Evolutionary conservation across 306 rosid genomes (phyloP), one percentile per base, ranked within the genome.

Genomic region (Medicago ruthenica): DNA sequence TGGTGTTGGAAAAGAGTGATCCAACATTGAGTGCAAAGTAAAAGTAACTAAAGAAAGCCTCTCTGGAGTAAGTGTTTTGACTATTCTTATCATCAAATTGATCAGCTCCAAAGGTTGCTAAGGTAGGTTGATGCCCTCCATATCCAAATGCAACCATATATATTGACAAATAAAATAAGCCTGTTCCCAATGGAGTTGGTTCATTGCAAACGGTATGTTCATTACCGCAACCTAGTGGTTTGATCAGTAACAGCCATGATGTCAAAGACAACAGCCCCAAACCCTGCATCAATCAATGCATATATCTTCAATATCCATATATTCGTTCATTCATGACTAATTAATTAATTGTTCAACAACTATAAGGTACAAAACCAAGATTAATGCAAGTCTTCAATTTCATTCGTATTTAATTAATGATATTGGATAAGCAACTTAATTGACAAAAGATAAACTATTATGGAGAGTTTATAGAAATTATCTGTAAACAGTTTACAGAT

Each of bases 81-180:
- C 76, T 67, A 8, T 31, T 74, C 18, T 61, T 82, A 7, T 73
- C 82, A 18, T 83, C 86, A 47, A 83, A 88, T 45, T 88, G 92
- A 79, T 88, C 92, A 5, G 89, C 86, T 4, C 92, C 92, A 13
- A 88, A 88, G 6, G 92, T 88, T 17, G 92, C 92, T 1, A 88
- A 45, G 36, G 89, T 86, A 10, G 92, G 92, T 31, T 88, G 92
- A 37, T 88, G 89, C 3, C 92, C 92, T 20, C 92, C 92, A n/a
- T 88, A 88, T 20, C 92, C 92, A 0, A 88, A 83, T 4, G 92
- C 92, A 7, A 88, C 87, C 4, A 88, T 62, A 63, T 88, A 88
- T 34, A 88, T 81, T 1, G 92, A 88, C 11, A 81, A 1, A 83
- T 88, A 85, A 79, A 88, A 88, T 4, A 88, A 1, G 0, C 8